phyloP scores from a whole-genome alignment of 163 green algal genomes.

The Volvox carteri region DNA sequence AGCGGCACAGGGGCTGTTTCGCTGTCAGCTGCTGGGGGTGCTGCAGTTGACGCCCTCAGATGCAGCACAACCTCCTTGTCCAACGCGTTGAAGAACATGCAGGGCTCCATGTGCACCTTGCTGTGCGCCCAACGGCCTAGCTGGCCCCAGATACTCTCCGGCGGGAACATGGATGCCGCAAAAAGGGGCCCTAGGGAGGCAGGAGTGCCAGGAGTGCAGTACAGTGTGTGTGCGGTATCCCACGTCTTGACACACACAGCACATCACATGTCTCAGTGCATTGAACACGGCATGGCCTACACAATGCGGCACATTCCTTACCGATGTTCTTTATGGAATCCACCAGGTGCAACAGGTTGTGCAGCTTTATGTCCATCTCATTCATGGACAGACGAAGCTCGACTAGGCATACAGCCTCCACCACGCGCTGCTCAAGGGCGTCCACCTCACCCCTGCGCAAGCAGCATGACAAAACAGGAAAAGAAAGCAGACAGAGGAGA shows the following conservation, averaged over 20 bases:
- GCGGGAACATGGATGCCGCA: background rate
- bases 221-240: background rate
- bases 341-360: constrained; percentile 23
- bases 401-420: constrained; percentile 1
- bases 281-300: background rate
- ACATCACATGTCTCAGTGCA: background rate
- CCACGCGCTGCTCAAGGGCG: background rate
- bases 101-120: constrained; percentile 21
- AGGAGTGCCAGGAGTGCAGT: background rate
- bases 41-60: background rate
- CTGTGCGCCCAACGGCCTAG: background rate
- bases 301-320: too few species aligned
- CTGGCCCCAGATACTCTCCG: constrained; percentile 11
- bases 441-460: too few species aligned
- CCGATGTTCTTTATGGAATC: background rate
- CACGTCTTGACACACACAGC: background rate
- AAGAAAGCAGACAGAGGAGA: too few species aligned
- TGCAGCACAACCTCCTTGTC: background rate
- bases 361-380: constrained; percentile 28
- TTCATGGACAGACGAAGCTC: background rate
- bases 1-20: background rate
- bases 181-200: background rate
- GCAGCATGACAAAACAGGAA: too few species aligned
- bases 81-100: constrained; percentile 1
- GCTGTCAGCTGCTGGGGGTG: background rate